A percentile compares a stretch with the other conserved stretches of the same genome.
Evolutionary conservation across 345 rosid genomes (phyloP).

Genomic region (Ceriops tagal): DNA sequence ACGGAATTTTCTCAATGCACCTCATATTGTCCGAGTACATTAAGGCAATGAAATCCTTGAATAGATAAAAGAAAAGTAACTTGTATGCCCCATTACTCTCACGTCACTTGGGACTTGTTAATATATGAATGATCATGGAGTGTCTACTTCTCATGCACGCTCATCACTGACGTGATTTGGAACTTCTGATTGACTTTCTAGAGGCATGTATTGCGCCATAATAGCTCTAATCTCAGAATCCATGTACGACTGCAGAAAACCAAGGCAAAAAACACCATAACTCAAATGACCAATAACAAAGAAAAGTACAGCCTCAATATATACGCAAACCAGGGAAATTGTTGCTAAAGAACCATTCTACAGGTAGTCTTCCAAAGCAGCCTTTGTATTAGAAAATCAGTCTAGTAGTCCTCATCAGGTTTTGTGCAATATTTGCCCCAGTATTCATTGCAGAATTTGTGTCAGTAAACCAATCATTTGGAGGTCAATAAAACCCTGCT

Average conservation of each 20-base stretch:
- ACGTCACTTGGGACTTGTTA: slow-evolving; percentile 2
- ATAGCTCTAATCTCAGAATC: slow-evolving; percentile 97
- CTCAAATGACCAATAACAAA: not conserved
- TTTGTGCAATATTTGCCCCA: too few relatives aligned
- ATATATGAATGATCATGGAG: not conserved
- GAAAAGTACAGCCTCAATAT: not conserved
- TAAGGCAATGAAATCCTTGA: slow-evolving; percentile 17
- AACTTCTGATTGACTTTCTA: slow-evolving; percentile 74
- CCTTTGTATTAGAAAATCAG: too few relatives aligned
- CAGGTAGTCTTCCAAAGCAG: too few relatives aligned
- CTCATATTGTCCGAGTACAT: slow-evolving; percentile 21
- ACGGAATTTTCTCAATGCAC: slow-evolving; percentile 22
- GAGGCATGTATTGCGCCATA: slow-evolving; percentile 99
- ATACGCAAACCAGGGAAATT: too few relatives aligned
- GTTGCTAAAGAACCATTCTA: too few relatives aligned
- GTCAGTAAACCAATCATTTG: too few relatives aligned
- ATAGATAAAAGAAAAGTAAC: slow-evolving; percentile 3
- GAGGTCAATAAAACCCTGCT: too few relatives aligned
- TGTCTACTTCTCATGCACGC: slow-evolving; percentile 39
- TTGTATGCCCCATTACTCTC: not conserved
- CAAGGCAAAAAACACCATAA: not conserved
- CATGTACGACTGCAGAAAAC: slow-evolving; percentile 71
- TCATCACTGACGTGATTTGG: slow-evolving; percentile 56
- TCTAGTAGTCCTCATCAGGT: too few relatives aligned
- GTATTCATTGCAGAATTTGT: too few relatives aligned